A percentile compares a stretch with the other conserved stretches of the same genome.
phyloP scores from a whole-genome alignment of 495 filamentous ascomycete species.

The Cercophora newfieldiana region DNA sequence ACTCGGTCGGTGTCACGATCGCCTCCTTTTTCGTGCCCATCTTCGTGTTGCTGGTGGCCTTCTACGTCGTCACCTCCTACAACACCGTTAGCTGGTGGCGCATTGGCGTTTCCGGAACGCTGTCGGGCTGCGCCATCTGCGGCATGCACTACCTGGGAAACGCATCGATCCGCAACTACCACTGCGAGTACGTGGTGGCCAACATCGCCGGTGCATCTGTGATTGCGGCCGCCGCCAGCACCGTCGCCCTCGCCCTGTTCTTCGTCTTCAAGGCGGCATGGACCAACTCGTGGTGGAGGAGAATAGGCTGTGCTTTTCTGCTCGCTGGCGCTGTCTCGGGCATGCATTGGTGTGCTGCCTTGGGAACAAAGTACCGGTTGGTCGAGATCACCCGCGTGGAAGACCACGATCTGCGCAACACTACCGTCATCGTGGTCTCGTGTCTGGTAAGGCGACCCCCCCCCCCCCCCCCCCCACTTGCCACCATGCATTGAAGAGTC shows the following conservation, averaged over 20 bases:
- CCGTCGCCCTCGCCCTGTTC: conserved; percentile 68
- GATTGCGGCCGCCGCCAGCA: conserved; percentile 71
- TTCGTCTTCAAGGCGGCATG: conserved; percentile 75
- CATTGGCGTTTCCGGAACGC: conserved; percentile 59
- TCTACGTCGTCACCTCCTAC: conserved; percentile 66
- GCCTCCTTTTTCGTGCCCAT: conserved; percentile 82
- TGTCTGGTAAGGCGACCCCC: conserved; percentile 55
- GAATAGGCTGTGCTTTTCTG: conserved; percentile 62
- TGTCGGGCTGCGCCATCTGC: conserved; percentile 72
- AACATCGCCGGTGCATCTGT: conserved; percentile 68
- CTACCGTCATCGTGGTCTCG: conserved; percentile 62
- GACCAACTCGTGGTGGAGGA: conserved; percentile 76
- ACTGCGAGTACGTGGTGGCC: conserved; percentile 52
- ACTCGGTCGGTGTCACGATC: conserved; percentile 69
- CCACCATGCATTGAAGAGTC: not conserved
- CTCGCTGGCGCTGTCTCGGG: conserved; percentile 75
- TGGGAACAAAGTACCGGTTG: conserved; percentile 67
- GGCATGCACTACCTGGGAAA: conserved; percentile 93
- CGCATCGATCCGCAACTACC: conserved; percentile 77
- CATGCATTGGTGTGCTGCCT: conserved; percentile 84
- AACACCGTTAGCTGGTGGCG: conserved; percentile 59
- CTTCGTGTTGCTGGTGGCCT: conserved; percentile 68
- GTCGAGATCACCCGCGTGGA: conserved; percentile 36
- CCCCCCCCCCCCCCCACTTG: no score
- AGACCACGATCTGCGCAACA: conserved; percentile 48